Conservation (phyloP, 805 yeast species). For the Starmerella vaccinii region DNA sequence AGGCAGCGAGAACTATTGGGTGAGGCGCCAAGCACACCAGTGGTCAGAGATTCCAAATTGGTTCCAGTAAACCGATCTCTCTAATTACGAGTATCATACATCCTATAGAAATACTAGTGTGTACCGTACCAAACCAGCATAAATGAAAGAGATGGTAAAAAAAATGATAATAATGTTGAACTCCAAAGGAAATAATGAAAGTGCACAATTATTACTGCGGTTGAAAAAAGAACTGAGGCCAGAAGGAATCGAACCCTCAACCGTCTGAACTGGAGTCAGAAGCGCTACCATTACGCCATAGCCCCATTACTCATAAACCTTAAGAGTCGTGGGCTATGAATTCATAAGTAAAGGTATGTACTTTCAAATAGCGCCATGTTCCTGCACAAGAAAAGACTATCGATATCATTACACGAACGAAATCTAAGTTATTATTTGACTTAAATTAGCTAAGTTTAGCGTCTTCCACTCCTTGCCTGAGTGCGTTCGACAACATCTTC, state of each 20-base stretch:
- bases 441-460: not conserved
- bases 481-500: slow-evolving; percentile 68
- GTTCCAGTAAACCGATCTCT: slow-evolving; percentile 6
- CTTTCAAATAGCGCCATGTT: no score
- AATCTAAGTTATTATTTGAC: no score
- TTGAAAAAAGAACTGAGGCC: slow-evolving; percentile 6
- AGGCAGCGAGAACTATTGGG: slow-evolving; percentile 66
- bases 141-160: not conserved
- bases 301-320: slow-evolving; percentile 12
- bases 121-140: no score
- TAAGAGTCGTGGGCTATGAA: not conserved
- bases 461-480: slow-evolving; percentile 4
- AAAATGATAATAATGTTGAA: no score
- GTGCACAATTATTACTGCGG: no score
- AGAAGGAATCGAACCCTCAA: slow-evolving; percentile 19
- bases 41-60: slow-evolving; percentile 20
- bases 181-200: no score
- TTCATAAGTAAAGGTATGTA: no score
- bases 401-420: no score
- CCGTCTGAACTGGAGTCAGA: slow-evolving; percentile 19
- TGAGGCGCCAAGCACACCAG: slow-evolving; percentile 42
- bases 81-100: not conserved
- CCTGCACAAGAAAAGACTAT: no score
- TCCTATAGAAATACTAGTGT: not conserved
- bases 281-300: slow-evolving; percentile 19